Conservation (phyloP, 2,329 filamentous ascomycete species). For the Tolypocladium pustulatum region DNA sequence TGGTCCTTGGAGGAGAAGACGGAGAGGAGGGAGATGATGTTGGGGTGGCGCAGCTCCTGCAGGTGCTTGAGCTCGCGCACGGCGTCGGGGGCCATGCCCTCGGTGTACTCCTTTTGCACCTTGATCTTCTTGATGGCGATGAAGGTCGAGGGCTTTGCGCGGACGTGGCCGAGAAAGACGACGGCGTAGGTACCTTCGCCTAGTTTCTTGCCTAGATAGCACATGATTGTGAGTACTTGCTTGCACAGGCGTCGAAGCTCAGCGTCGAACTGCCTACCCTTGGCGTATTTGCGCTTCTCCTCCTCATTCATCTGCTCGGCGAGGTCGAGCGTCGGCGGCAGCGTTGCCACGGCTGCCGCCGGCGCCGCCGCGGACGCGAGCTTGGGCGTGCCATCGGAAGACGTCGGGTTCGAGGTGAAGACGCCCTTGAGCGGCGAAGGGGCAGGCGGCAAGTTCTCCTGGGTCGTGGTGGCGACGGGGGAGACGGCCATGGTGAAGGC, state of each 20-base stretch:
- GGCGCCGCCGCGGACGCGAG: slow-evolving; percentile 17
- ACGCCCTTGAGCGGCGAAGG: slow-evolving; percentile 34
- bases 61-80: slow-evolving; percentile 94
- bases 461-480: slow-evolving; percentile 29
- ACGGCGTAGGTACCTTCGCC: slow-evolving; percentile 96
- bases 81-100: slow-evolving; percentile 89
- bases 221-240: too few relatives aligned
- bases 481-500: slow-evolving; percentile 31
- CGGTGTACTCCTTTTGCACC: slow-evolving; percentile 71
- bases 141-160: slow-evolving; percentile 57
- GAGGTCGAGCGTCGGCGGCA: slow-evolving; percentile 40
- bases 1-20: slow-evolving; percentile 96
- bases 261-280: slow-evolving; percentile 40
- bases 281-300: slow-evolving; percentile 81
- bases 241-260: too few relatives aligned
- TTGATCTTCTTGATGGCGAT: slow-evolving; percentile 96
- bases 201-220: slow-evolving; percentile 63
- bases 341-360: slow-evolving; percentile 11
- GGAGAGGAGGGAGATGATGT: slow-evolving; percentile 85
- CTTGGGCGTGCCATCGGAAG: slow-evolving; percentile 35
- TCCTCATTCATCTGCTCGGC: slow-evolving; percentile 75
- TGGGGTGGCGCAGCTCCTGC: slow-evolving; percentile 87
- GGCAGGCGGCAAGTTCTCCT: slow-evolving; percentile 20
- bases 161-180: slow-evolving; percentile 80
- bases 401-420: slow-evolving; percentile 23